Conservation (phyloP, 2,329 filamentous ascomycete species). For the Myriosclerotinia duriaeana region DNA sequence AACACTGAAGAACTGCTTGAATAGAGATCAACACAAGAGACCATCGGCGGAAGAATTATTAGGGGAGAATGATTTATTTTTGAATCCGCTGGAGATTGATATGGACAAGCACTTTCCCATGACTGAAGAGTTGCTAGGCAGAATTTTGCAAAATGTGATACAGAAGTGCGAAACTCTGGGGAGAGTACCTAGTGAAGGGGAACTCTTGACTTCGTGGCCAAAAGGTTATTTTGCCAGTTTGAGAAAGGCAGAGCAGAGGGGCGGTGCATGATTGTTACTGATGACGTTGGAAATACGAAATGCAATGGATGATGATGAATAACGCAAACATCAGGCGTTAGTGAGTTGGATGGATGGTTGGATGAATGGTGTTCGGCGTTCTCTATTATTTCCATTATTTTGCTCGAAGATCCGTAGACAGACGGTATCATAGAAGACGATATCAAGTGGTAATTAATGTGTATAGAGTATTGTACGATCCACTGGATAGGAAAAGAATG, state of each 20-base stretch:
- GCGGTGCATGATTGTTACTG: slow-evolving; percentile 1
- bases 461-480: slow-evolving; percentile 10
- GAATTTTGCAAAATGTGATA: slow-evolving; percentile 64
- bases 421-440: neutral
- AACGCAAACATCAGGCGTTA: neutral
- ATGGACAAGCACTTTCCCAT: slow-evolving; percentile 55
- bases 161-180: slow-evolving; percentile 52
- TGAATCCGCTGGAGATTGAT: slow-evolving; percentile 59
- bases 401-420: neutral
- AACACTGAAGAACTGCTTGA: slow-evolving; percentile 63
- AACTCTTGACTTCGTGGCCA: slow-evolving; percentile 57
- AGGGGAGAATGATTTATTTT: slow-evolving; percentile 58
- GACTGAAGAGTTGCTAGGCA: slow-evolving; percentile 59
- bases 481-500: slow-evolving; percentile 7
- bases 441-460: slow-evolving; percentile 11
- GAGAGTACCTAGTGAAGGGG: slow-evolving; percentile 57
- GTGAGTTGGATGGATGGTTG: neutral
- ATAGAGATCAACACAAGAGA: slow-evolving; percentile 60
- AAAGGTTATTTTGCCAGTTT: slow-evolving; percentile 62
- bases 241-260: slow-evolving; percentile 37
- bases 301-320: slow-evolving; percentile 2
- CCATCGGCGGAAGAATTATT: slow-evolving; percentile 65
- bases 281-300: slow-evolving; percentile 6
- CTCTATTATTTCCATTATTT: neutral
- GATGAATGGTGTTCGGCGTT: slow-evolving; percentile 8